Base-by-base conservation (phyloP, 1,284 basidiomycete genomes). In the Irpex sp. region DNA sequence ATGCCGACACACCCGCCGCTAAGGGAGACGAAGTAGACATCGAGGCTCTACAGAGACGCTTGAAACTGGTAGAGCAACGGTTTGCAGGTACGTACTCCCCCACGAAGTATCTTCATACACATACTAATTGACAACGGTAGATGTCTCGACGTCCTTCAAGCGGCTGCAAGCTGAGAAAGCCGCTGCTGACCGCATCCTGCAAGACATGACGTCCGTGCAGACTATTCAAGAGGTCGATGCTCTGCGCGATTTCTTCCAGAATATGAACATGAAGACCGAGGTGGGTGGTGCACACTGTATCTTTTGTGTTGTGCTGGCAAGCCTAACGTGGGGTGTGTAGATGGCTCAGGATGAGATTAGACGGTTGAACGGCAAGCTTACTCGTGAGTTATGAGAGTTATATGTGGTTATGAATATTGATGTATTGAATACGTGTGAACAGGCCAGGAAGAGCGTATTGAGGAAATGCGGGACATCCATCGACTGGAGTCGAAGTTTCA, bases 391-490 rank as follows among this genome's bases (percentile, higher is more conserved):
- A 16, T 28, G 2, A 23, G 33, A 33, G 1, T 54, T 54, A 36
- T 54, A 36, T 54, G 14, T 2, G 19, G 2, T 1, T 19, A 28
- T 12, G 14, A 51, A 35, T 1, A 9, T 51, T 2, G 1, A 21
- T 14, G 19, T 33, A 9, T 53, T 21, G 14, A 14, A 28, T 58
- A 36, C 45, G 45, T 37, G 63, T 7, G 49, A n/a, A 37, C 67
- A 95, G 94, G 86, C 35, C 93, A 95, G 75, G 92, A 93, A 59
- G 87, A 86, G 57, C 88, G 88, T 2, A 82, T 93, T 19, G 88
- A 92, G 65, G 93, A 96, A 71, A 77, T 96, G 0, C 86, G 86
- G 55, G 90, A 93, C 64, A 93, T 85, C 3, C 93, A 95, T 70
- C 82, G 80, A 39, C 79, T 91, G 7, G 93, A 95, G 75, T 85